Conservation (phyloP, 495 filamentous ascomycete species). For the Xylona heveae region DNA sequence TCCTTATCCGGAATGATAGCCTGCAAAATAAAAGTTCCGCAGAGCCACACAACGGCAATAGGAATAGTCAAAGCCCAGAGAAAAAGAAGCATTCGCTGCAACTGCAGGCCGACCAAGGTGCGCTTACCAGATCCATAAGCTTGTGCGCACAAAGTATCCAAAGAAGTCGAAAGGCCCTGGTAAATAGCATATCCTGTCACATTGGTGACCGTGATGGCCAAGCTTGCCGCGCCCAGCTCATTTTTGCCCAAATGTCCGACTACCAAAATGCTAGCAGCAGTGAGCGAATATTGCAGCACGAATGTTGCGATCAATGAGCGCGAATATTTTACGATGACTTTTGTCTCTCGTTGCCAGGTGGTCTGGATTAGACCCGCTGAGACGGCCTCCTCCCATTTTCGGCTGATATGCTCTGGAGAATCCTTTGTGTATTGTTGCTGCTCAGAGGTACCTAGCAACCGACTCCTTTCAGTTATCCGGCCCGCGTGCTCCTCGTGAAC, state of each 20-base stretch:
- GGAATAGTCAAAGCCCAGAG: constrained; percentile 40
- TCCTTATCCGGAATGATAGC: constrained; percentile 36
- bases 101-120: constrained; percentile 44
- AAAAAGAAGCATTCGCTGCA: constrained; percentile 50
- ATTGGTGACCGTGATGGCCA: constrained; percentile 52
- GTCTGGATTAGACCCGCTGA: constrained; percentile 50
- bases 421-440: constrained; percentile 18
- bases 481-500: not conserved
- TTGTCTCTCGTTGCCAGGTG: constrained; percentile 62
- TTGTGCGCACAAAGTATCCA: constrained; percentile 57
- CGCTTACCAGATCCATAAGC: constrained; percentile 51
- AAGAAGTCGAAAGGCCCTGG: constrained; percentile 44
- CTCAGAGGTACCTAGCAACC: constrained; percentile 20
- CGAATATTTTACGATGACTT: constrained; percentile 27
- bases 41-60: constrained; percentile 36
- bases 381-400: constrained; percentile 65
- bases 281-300: constrained; percentile 50
- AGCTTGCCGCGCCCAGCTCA: constrained; percentile 41
- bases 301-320: constrained; percentile 45
- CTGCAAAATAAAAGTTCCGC: constrained; percentile 30
- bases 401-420: constrained; percentile 14
- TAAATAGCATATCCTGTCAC: constrained; percentile 53
- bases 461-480: constrained; percentile 23
- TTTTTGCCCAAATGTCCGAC: constrained; percentile 40
- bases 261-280: constrained; percentile 43